Conservation (phyloP, 495 filamentous ascomycete species). For the Schizothecium vesticola region DNA sequence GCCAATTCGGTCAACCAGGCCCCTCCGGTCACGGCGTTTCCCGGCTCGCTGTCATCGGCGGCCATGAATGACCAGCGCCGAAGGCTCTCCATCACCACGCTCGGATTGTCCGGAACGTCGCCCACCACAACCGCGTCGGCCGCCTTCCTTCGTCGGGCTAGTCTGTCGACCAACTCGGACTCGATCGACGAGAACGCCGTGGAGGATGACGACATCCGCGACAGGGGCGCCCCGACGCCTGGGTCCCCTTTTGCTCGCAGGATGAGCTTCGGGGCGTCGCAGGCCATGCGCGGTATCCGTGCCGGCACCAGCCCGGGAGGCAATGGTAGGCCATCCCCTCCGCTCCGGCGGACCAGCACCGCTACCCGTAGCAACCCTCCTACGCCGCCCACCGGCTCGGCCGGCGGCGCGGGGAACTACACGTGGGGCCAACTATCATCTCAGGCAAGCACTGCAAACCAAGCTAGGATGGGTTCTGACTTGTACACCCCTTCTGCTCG, state of each 20-base stretch:
- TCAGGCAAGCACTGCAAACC: slow-evolving; percentile 51
- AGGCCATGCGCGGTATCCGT: slow-evolving; percentile 60
- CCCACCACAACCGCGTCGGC: slow-evolving; percentile 49
- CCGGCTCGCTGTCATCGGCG: slow-evolving; percentile 61
- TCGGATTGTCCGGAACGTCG: slow-evolving; percentile 74
- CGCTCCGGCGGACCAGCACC: slow-evolving; percentile 24
- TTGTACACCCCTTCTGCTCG: slow-evolving; percentile 42
- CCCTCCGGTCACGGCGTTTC: slow-evolving; percentile 41
- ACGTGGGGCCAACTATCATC: slow-evolving; percentile 28
- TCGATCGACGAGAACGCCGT: slow-evolving; percentile 81
- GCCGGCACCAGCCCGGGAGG: slow-evolving; percentile 40
- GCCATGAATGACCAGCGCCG: slow-evolving; percentile 70
- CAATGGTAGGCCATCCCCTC: slow-evolving; percentile 44
- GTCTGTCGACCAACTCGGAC: slow-evolving; percentile 69
- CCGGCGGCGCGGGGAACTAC: slow-evolving; percentile 21
- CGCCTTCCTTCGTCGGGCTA: slow-evolving; percentile 58
- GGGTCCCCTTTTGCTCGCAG: slow-evolving; percentile 75
- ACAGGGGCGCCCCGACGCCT: slow-evolving; percentile 36
- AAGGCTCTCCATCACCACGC: slow-evolving; percentile 79
- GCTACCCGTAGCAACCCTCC: slow-evolving; percentile 18
- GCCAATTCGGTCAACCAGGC: slow-evolving; percentile 41
- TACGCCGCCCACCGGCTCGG: slow-evolving; percentile 18
- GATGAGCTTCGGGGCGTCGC: slow-evolving; percentile 78
- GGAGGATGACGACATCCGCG: slow-evolving; percentile 64
- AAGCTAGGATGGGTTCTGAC: slow-evolving; percentile 57